Conservation (phyloP, 1,139 yeast species). For the Yamadazyma sp. region DNA sequence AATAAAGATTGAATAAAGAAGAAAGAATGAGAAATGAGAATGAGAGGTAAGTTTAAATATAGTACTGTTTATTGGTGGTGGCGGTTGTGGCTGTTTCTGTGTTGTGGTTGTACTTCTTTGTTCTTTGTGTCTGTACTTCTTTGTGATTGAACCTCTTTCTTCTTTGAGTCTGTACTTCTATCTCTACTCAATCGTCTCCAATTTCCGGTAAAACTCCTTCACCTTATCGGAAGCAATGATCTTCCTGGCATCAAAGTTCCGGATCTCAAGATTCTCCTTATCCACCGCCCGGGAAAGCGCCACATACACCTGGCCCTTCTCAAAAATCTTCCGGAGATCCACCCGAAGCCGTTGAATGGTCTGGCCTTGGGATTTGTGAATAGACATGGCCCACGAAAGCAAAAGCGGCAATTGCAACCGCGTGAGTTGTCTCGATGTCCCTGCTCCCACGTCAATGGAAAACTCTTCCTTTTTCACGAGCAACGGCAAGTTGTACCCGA, state of each 20-base stretch:
- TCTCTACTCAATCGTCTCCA: slow-evolving; percentile 6
- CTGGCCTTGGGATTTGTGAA: slow-evolving; percentile 92
- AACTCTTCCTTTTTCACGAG: slow-evolving; percentile 76
- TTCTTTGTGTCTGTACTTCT: no score
- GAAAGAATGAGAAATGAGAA: no score
- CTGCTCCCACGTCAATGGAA: slow-evolving; percentile 34
- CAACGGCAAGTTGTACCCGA: slow-evolving; percentile 26
- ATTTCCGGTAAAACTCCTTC: slow-evolving; percentile 55
- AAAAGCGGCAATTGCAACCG: slow-evolving; percentile 72
- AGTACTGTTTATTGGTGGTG: no score
- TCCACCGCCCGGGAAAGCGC: slow-evolving; percentile 88
- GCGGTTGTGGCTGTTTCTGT: no score
- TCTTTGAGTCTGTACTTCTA: no score
- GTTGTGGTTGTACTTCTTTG: no score
- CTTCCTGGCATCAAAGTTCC: slow-evolving; percentile 62
- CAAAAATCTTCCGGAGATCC: slow-evolving; percentile 69
- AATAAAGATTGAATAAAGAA: no score
- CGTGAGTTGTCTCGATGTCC: slow-evolving; percentile 21
- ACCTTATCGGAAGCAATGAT: slow-evolving; percentile 71
- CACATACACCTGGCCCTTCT: slow-evolving; percentile 85
- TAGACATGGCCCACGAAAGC: slow-evolving; percentile 86
- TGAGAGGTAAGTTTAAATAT: no score
- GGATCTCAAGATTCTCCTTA: slow-evolving; percentile 68
- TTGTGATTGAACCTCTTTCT: no score
- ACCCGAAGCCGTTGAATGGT: slow-evolving; percentile 77